Conservation (phyloP, 108 stramenopile species). For the Schizochytrium sp. region DNA sequence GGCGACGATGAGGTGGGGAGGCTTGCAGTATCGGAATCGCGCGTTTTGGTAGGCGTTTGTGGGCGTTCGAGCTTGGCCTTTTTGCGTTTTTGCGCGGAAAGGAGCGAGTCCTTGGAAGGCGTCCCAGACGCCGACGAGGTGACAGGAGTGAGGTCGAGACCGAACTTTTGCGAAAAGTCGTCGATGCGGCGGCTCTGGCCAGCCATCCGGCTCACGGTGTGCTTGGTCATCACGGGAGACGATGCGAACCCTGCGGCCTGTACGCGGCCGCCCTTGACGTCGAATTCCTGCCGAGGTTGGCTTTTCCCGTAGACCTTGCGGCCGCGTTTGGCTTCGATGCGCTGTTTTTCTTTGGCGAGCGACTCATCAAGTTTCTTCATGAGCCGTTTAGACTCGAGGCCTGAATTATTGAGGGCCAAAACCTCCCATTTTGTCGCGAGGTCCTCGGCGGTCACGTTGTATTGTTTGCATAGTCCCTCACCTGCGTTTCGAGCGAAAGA, state of each 20-base stretch:
- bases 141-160: not conserved
- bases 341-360: not conserved
- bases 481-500: not conserved
- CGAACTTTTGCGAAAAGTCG: not conserved
- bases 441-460: not conserved
- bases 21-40: not conserved
- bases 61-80: not conserved
- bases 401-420: not conserved
- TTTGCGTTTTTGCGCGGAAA: not conserved
- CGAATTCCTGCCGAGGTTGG: not conserved
- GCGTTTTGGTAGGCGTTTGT: not conserved
- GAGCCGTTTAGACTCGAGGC: not conserved
- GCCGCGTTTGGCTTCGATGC: not conserved
- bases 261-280: not conserved
- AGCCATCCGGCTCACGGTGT: not conserved
- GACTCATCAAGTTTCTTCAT: not conserved
- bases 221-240: not conserved
- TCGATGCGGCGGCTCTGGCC: not conserved
- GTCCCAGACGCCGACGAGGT: not conserved
- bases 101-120: not conserved
- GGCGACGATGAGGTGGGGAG: not conserved
- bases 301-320: not conserved
- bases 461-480: not conserved
- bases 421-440: not conserved
- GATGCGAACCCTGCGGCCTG: not conserved